These are phyloP conservation scores for Stygiomarasmius scandens DNA, from an alignment of 1,284 basidiomycete species.

Conservation along the genomic window DNA sequence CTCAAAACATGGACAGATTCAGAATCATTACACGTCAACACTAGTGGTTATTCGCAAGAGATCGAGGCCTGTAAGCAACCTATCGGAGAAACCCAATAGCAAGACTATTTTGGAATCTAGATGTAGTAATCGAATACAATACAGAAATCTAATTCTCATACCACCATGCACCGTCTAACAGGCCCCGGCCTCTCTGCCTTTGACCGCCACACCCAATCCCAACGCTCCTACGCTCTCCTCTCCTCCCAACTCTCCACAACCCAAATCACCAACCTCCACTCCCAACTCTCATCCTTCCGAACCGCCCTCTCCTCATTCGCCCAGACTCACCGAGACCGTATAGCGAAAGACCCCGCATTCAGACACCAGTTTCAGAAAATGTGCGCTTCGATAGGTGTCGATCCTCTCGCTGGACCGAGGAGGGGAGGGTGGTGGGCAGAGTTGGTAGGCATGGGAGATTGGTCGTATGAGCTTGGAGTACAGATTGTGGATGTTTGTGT, in stretches of 20 bases:
- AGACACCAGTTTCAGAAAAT: constrained; percentile 94
- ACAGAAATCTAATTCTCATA: no score
- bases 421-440: constrained; percentile 92
- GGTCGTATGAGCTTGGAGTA: constrained; percentile 94
- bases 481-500: constrained; percentile 98
- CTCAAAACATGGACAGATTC: no score
- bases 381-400: constrained; percentile 94
- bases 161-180: constrained; percentile 66
- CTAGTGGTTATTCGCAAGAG: no score
- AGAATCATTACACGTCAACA: no score
- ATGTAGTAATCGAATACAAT: no score
- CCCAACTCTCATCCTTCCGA: constrained; percentile 86
- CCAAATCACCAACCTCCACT: constrained; percentile 79
- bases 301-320: constrained; percentile 83
- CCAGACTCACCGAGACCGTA: constrained; percentile 80
- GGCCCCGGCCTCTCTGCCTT: constrained; percentile 79
- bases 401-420: constrained; percentile 86
- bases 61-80: no score
- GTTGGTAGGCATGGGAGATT: constrained; percentile 82
- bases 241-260: constrained; percentile 77
- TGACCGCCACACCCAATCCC: constrained; percentile 71
- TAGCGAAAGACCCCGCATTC: constrained; percentile 85
- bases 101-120: no score
- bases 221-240: constrained; percentile 79
- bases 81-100: no score